phyloP scores from a whole-genome alignment of 1,284 basidiomycete genomes.

The Ceraceosorus bombacis region DNA sequence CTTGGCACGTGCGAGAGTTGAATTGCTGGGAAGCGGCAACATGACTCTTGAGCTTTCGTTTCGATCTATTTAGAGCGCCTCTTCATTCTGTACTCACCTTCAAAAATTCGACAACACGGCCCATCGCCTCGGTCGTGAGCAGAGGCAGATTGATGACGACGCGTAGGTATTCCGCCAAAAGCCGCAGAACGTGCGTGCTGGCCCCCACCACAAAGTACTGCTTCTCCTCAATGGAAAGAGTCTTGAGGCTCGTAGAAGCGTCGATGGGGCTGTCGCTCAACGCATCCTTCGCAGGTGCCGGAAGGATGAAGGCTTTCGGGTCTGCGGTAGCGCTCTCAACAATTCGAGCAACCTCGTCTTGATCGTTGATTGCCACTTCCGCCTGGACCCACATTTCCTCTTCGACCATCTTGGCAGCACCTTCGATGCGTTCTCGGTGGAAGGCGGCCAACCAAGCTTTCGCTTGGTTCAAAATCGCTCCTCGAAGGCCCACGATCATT shows the following conservation, averaged over 20 bases:
- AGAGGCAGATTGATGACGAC: conserved; percentile 80
- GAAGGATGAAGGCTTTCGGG: conserved; percentile 55
- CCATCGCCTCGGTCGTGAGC: conserved; percentile 88
- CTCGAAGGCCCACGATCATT: conserved; percentile 75
- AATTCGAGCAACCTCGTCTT: conserved; percentile 65
- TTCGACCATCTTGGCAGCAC: conserved; percentile 80
- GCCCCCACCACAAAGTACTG: conserved; percentile 62
- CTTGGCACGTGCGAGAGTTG: conserved; percentile 96
- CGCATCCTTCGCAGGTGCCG: conserved; percentile 7
- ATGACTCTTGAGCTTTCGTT: not conserved
- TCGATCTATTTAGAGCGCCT: no score
- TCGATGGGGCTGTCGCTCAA: not conserved
- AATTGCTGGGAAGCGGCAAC: conserved; percentile 52
- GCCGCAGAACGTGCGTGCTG: conserved; percentile 66
- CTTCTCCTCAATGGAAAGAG: conserved; percentile 69
- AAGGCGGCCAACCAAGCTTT: conserved; percentile 78
- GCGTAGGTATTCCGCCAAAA: conserved; percentile 77
- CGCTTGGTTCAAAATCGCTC: conserved; percentile 55
- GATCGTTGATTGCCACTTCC: conserved; percentile 63
- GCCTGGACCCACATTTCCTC: conserved; percentile 79
- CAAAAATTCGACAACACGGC: conserved; percentile 84
- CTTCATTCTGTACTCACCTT: conserved; percentile 46
- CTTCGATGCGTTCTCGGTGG: conserved; percentile 72
- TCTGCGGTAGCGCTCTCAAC: conserved; percentile 75
- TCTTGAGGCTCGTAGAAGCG: conserved; percentile 52